Evolutionary conservation across 331 rosid genomes (phyloP), one percentile per base, ranked within the genome.

Genomic region (Malus hybrid): DNA sequence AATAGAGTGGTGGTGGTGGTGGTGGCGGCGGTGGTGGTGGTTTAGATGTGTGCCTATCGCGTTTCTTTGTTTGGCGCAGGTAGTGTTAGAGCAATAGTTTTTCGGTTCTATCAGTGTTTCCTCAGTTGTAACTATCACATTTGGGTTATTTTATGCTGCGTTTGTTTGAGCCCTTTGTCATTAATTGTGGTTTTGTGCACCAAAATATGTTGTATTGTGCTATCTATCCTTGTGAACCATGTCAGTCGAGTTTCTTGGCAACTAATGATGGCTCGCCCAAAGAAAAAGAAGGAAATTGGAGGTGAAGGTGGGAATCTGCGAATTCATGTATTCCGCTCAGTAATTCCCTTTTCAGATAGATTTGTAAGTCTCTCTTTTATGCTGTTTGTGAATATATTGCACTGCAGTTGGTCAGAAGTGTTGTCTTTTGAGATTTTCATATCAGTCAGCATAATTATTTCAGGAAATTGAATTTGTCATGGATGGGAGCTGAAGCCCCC

Each of bases 21-120:
- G 24, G 24, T 24, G 24, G 24, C 24, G 24, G 24, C 24, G 83
- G 80, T 61, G 86, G 82, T 34, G 89, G 88, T 79, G 96, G 91
- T 70, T 84, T 91, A 14, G 52, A 46, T 46, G 32, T 4, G 32
- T 30, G 32, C 32, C 32, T 30, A 30, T 94, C 32, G 32, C 46
- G 46, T 39, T 39, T 39, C 46, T 39, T 10, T 26, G 91, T 96
- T 76, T 91, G 97, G 98, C 91, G 88, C 86, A 91, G 93, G 98
- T 91, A 68, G 7, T 42, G 66, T 77, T 42, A 26, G 39, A 58
- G 52, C 33, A 15, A 28, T 28, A 6, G 29, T 28, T 28, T 28
- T 28, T 28, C 39, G 30, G 20, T 16, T 39, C 28, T 7, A 13
- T 34, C 22, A 56, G 20, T 77, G 22, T 77, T 29, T 52, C 12